Percentiles rank a stretch among this genome's conserved stretches.
These are phyloP conservation scores for Calonectria pteridis DNA, from an alignment of 2,329 filamentous ascomycete species.

Conservation along the genomic window DNA sequence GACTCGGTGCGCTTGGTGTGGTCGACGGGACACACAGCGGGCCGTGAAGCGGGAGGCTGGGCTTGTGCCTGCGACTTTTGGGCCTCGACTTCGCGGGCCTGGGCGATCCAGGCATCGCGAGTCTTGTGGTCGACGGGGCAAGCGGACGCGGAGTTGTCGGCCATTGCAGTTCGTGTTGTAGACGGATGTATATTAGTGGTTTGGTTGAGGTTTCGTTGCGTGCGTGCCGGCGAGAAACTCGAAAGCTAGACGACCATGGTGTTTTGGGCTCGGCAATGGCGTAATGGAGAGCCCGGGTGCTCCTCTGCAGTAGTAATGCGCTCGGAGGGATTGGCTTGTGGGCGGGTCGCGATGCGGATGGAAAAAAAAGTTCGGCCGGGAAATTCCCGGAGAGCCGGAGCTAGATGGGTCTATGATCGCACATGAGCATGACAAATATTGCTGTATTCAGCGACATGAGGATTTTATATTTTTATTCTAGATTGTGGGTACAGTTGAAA, in stretches of 20 bases:
- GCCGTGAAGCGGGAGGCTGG: constrained; percentile 4
- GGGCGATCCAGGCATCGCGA: constrained; percentile 86
- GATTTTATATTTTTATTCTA: not conserved
- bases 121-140: constrained; percentile 95
- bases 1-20: constrained; percentile 44
- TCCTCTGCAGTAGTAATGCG: constrained; percentile 37
- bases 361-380: constrained; percentile 38
- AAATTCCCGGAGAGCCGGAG: constrained; percentile 34
- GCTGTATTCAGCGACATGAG: not conserved
- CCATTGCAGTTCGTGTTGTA: constrained; percentile 37
- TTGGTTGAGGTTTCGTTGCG: not conserved
- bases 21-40: constrained; percentile 50
- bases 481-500: not conserved
- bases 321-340: constrained; percentile 35
- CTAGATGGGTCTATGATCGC: not conserved
- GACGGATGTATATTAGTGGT: not conserved
- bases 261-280: constrained; percentile 26
- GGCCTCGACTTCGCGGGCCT: constrained; percentile 68
- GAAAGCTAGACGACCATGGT: constrained; percentile 8
- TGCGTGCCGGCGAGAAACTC: not conserved
- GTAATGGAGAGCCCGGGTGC: constrained; percentile 30
- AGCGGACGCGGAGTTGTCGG: constrained; percentile 50
- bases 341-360: constrained; percentile 16
- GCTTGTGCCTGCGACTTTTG: constrained; percentile 45
- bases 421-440: not conserved